Conservation (phyloP, 169 alveolate species). For the Plasmodium reichenowi region DNA sequence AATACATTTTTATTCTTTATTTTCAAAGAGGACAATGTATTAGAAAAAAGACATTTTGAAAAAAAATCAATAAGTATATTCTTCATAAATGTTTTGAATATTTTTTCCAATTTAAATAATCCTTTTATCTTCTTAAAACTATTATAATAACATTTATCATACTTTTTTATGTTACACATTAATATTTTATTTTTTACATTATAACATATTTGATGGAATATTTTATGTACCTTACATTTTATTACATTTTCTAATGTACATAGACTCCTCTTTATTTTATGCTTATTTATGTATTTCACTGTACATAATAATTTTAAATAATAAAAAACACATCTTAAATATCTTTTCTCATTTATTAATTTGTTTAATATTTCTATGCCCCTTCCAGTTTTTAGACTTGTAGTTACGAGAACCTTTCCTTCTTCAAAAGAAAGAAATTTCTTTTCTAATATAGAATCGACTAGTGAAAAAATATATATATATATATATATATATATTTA, state of each 20-base stretch:
- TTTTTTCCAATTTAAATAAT: slow-evolving; percentile 27
- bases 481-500: background rate
- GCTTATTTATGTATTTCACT: background rate
- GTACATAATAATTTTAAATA: slow-evolving; percentile 21
- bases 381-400: slow-evolving; percentile 57
- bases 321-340: slow-evolving; percentile 13
- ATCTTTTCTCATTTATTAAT: slow-evolving; percentile 8
- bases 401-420: slow-evolving; percentile 53
- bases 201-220: background rate
- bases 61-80: slow-evolving; percentile 29
- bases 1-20: background rate
- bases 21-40: background rate
- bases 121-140: slow-evolving; percentile 30
- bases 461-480: background rate
- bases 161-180: background rate
- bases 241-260: slow-evolving; percentile 11
- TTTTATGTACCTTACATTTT: slow-evolving; percentile 1
- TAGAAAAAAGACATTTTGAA: background rate
- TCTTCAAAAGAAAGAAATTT: slow-evolving; percentile 65
- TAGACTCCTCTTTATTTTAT: background rate
- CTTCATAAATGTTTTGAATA: slow-evolving; percentile 2
- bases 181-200: background rate
- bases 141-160: background rate
- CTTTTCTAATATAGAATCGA: slow-evolving; percentile 10
- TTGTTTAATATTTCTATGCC: slow-evolving; percentile 66